phyloP scores from a whole-genome alignment of 805 yeast genomes.

The Sugiyamaella floridensis region DNA sequence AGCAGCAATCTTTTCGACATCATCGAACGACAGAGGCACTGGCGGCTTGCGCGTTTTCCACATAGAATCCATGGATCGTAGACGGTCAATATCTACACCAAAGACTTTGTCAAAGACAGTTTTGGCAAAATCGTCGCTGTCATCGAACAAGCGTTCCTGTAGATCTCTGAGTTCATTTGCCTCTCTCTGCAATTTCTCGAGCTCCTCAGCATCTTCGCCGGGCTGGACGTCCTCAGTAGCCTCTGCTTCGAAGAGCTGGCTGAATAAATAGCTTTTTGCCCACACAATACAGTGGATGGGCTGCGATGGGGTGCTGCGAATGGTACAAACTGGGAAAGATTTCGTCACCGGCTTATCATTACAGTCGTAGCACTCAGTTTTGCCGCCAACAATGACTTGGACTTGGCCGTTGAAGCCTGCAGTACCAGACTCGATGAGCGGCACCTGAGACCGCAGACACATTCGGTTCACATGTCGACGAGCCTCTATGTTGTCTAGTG shows the following conservation, averaged over 20 bases:
- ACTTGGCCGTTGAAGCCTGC: constrained; percentile 93
- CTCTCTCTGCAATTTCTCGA: constrained; percentile 30
- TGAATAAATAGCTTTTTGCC: constrained; percentile 88
- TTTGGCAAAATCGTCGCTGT: constrained; percentile 26
- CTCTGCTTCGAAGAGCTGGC: constrained; percentile 65
- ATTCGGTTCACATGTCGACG: constrained; percentile 82
- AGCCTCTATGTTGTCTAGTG: constrained; percentile 90
- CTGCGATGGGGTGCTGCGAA: constrained; percentile 91
- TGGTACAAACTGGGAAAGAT: constrained; percentile 92
- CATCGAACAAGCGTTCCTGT: constrained; percentile 27
- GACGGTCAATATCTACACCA: constrained; percentile 67
- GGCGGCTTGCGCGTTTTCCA: constrained; percentile 76
- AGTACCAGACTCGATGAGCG: constrained; percentile 89
- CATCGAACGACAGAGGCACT: constrained; percentile 43
- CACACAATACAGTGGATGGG: constrained; percentile 96
- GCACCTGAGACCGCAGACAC: constrained; percentile 64
- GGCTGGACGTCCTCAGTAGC: constrained; percentile 60
- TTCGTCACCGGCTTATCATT: constrained; percentile 80
- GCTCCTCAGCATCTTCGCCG: constrained; percentile 31
- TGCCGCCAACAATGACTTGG: constrained; percentile 78
- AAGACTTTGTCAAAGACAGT: constrained; percentile 44
- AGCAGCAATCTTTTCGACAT: constrained; percentile 16
- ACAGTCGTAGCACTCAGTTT: constrained; percentile 92
- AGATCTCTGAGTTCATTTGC: constrained; percentile 32
- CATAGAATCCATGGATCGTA: constrained; percentile 60